phyloP scores from a whole-genome alignment of 2,329 filamentous ascomycete species.

The Aspergillus sojae region DNA sequence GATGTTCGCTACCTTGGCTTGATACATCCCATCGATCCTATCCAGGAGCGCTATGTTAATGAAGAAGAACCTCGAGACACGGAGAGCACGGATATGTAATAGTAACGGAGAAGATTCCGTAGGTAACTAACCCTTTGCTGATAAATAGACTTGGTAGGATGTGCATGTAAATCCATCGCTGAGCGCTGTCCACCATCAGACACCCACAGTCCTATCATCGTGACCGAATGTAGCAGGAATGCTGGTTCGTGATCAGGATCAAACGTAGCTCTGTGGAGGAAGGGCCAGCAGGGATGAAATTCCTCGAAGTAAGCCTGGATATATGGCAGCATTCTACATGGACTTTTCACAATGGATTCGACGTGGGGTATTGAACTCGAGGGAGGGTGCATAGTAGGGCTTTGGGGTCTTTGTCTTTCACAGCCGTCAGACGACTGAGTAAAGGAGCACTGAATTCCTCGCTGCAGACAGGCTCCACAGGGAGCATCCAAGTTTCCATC shows the following conservation, averaged over 20 bases:
- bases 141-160: neutral
- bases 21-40: neutral
- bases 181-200: neutral
- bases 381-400: too few species aligned
- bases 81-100: too few species aligned
- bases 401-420: too few species aligned
- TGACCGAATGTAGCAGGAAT: constrained; percentile 25
- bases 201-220: constrained; percentile 29
- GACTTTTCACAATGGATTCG: neutral
- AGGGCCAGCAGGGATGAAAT: constrained; percentile 30
- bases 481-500: neutral
- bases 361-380: too few species aligned
- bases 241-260: constrained; percentile 18
- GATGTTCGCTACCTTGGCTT: neutral
- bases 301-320: constrained; percentile 25
- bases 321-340: neutral
- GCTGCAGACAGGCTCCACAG: neutral
- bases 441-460: neutral
- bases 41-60: too few species aligned
- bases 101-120: too few species aligned
- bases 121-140: neutral
- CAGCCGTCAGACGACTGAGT: neutral
- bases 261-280: constrained; percentile 26
- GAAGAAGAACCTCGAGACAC: too few species aligned
- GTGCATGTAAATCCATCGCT: neutral